These are phyloP conservation scores for Claviceps maximensis DNA, from an alignment of 2,329 filamentous ascomycete species.

Conservation along the genomic window DNA sequence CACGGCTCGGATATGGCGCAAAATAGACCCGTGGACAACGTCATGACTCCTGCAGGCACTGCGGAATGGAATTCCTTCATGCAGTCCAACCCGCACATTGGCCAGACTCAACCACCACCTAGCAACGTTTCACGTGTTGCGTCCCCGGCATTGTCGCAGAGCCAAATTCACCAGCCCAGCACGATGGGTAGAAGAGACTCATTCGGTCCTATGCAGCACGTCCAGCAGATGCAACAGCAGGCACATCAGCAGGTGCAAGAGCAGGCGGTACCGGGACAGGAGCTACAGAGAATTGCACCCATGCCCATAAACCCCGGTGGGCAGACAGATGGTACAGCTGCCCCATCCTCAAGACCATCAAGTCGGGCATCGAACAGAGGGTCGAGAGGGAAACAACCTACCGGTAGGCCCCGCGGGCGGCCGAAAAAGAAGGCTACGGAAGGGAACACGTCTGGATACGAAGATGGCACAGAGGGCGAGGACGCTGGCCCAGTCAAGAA, in stretches of 20 bases:
- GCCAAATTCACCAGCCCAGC: conserved; percentile 8
- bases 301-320: conserved; percentile 15
- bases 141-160: conserved; percentile 25
- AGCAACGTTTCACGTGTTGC: conserved; percentile 20
- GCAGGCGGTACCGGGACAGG: conserved; percentile 10
- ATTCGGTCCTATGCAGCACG: conserved; percentile 10
- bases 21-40: conserved; percentile 18
- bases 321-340: conserved; percentile 11
- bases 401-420: conserved; percentile 41
- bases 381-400: conserved; percentile 28
- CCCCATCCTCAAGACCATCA: conserved; percentile 38
- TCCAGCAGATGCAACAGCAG: conserved; percentile 8
- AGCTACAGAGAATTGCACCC: conserved; percentile 23
- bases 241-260: neutral
- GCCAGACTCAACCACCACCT: conserved; percentile 15
- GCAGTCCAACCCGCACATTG: conserved; percentile 51
- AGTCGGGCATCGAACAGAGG: conserved; percentile 43
- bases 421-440: conserved; percentile 40
- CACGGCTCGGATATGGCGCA: conserved; percentile 11
- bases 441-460: conserved; percentile 63
- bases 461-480: conserved; percentile 50
- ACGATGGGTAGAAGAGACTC: conserved; percentile 15
- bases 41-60: conserved; percentile 43
- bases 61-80: conserved; percentile 69
- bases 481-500: conserved; percentile 45